A percentile compares a stretch with the other conserved stretches of the same genome.
phyloP scores from a whole-genome alignment of 1,284 basidiomycete species.

The Puccinia brachypodii region DNA sequence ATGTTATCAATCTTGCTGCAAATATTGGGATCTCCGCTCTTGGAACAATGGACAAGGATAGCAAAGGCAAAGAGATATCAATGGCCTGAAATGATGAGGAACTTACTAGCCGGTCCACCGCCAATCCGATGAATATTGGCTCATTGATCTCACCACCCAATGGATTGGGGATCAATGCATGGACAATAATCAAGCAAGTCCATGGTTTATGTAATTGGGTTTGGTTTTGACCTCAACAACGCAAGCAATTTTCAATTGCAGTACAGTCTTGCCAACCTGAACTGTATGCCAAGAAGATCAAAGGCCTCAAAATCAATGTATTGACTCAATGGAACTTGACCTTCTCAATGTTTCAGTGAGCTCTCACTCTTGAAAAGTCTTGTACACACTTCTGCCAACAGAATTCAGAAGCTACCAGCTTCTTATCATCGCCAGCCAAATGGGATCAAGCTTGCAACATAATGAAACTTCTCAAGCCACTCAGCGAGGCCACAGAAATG shows the following conservation, averaged over 20 bases:
- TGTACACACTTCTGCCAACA: neutral
- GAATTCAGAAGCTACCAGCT: neutral
- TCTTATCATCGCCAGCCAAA: neutral
- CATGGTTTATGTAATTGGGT: neutral
- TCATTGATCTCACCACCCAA: neutral
- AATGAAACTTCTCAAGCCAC: neutral
- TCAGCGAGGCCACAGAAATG: neutral
- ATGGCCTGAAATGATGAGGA: neutral
- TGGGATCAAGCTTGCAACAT: neutral
- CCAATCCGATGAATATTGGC: neutral
- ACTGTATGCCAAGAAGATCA: neutral
- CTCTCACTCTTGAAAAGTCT: too few relatives aligned
- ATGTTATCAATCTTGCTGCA: slow-evolving; percentile 1
- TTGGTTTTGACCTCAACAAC: neutral
- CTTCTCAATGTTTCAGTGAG: too few relatives aligned
- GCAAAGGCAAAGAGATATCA: neutral
- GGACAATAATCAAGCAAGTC: neutral
- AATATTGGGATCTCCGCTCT: neutral
- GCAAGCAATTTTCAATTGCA: neutral
- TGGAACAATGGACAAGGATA: neutral
- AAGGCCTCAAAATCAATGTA: neutral
- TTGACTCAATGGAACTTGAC: neutral
- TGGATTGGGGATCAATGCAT: neutral
- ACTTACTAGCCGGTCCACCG: neutral
- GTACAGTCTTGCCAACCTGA: neutral